These are phyloP conservation scores for Chlorella vulgaris DNA, from an alignment of 139 green algal genomes.

Conservation along the genomic window DNA sequence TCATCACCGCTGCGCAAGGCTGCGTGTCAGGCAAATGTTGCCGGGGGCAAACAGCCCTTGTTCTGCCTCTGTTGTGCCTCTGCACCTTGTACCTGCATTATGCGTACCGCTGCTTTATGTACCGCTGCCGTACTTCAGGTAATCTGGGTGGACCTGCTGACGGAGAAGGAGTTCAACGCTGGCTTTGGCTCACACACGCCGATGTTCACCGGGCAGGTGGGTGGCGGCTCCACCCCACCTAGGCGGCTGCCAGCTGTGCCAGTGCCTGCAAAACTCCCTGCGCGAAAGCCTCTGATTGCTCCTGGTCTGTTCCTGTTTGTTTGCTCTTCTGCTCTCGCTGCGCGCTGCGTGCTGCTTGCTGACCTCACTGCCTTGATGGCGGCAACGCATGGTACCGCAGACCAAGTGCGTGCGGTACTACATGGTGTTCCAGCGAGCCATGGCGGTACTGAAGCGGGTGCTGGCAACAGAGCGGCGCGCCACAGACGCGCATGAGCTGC, in stretches of 20 bases:
- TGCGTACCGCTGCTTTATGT: background rate
- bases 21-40: too few relatives aligned
- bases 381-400: background rate
- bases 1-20: too few relatives aligned
- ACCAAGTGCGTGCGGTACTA: slow-evolving; percentile 93
- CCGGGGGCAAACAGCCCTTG: too few relatives aligned
- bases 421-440: slow-evolving; percentile 79
- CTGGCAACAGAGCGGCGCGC: slow-evolving; percentile 57
- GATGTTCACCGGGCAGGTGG: slow-evolving; percentile 85
- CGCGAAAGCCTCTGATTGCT: too few relatives aligned
- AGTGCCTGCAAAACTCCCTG: too few relatives aligned
- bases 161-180: slow-evolving; percentile 78
- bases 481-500: slow-evolving; percentile 65
- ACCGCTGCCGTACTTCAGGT: slow-evolving; percentile 76
- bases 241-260: too few relatives aligned
- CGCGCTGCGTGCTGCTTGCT: too few relatives aligned
- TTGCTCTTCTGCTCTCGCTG: too few relatives aligned
- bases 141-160: slow-evolving; percentile 95
- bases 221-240: background rate
- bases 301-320: too few relatives aligned
- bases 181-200: slow-evolving; percentile 92
- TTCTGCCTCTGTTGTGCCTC: background rate
- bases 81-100: background rate
- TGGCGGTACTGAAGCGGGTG: slow-evolving; percentile 62
- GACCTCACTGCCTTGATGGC: too few relatives aligned